phyloP scores from a whole-genome alignment of 139 green algal genomes.

The Picochlorum sp. region DNA sequence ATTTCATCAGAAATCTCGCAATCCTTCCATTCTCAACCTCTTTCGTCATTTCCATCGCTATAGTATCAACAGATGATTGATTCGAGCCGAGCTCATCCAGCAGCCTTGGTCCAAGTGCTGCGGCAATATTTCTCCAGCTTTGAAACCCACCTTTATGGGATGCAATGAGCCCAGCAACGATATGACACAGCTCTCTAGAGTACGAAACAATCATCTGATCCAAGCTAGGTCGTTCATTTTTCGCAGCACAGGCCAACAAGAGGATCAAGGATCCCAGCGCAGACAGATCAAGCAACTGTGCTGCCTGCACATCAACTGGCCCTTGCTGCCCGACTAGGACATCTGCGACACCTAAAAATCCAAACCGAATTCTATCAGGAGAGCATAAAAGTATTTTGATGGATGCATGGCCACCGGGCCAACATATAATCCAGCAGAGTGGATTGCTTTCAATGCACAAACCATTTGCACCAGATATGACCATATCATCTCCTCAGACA shows the following conservation, averaged over 20 bases:
- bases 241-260: slow-evolving; percentile 56
- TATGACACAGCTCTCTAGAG: slow-evolving; percentile 54
- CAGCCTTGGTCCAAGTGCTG: slow-evolving; percentile 60
- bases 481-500: slow-evolving; percentile 74
- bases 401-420: slow-evolving; percentile 45
- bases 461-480: slow-evolving; percentile 71
- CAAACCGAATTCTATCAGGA: slow-evolving; percentile 43
- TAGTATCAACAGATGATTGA: slow-evolving; percentile 21
- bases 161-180: slow-evolving; percentile 51
- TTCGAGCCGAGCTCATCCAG: slow-evolving; percentile 56
- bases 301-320: slow-evolving; percentile 4
- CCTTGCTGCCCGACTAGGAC: slow-evolving; percentile 32
- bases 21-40: slow-evolving; percentile 86
- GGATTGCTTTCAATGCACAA: slow-evolving; percentile 50
- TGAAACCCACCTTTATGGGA: slow-evolving; percentile 24
- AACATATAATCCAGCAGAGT: slow-evolving; percentile 54
- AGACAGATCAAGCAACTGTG: slow-evolving; percentile 33
- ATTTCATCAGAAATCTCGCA: slow-evolving; percentile 71
- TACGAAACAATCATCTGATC: slow-evolving; percentile 52
- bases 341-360: slow-evolving; percentile 56
- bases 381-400: slow-evolving; percentile 59
- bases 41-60: slow-evolving; percentile 54
- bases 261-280: slow-evolving; percentile 68
- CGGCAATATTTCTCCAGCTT: slow-evolving; percentile 43
- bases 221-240: slow-evolving; percentile 30